Conservation (phyloP, 495 filamentous ascomycete genomes). For the Aspergillus sparsus region DNA sequence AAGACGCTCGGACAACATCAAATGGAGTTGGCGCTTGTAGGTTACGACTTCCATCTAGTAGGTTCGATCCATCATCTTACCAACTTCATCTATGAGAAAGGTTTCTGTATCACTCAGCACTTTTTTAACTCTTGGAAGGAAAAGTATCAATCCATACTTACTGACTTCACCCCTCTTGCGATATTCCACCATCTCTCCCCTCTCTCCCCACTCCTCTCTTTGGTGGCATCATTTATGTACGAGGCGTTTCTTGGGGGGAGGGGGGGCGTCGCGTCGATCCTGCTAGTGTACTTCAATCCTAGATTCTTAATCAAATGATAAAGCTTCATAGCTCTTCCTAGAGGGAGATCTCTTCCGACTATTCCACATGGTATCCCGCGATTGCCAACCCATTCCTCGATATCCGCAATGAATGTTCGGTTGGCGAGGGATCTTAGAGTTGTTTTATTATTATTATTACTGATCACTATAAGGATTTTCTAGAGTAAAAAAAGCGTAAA, state of each 20-base stretch:
- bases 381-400: slow-evolving; percentile 22
- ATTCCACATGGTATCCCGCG: slow-evolving; percentile 28
- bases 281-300: slow-evolving; percentile 2
- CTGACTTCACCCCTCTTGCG: neutral
- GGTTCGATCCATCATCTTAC: neutral
- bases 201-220: neutral
- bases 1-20: slow-evolving; percentile 23
- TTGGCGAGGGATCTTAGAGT: slow-evolving; percentile 12
- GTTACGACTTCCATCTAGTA: neutral
- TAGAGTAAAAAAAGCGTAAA: neutral
- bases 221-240: neutral
- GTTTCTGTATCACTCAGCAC: neutral
- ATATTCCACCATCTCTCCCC: neutral
- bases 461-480: neutral
- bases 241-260: neutral
- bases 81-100: neutral
- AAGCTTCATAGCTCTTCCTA: neutral
- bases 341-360: slow-evolving; percentile 19
- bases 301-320: neutral
- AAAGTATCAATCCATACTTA: neutral
- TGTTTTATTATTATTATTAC: slow-evolving; percentile 1
- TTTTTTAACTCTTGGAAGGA: neutral
- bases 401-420: slow-evolving; percentile 16
- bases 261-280: slow-evolving; percentile 16
- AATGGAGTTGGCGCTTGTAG: neutral